phyloP scores from a whole-genome alignment of 768 basidiomycete species.

The Rhodosporidiobolus sp. region DNA sequence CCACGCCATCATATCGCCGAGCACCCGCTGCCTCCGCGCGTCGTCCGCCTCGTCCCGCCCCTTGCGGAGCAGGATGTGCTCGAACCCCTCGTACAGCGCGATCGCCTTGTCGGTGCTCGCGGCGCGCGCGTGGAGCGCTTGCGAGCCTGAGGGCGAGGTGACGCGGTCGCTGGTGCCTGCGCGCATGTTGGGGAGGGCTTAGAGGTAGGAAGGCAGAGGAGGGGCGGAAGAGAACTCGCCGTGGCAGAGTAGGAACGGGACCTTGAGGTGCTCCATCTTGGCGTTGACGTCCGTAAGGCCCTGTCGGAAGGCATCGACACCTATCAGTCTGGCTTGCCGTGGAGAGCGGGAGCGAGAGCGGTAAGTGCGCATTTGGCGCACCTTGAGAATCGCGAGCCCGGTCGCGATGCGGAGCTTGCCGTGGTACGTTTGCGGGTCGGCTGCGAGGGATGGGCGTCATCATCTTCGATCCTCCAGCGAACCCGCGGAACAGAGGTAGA shows the following conservation, averaged over 20 bases:
- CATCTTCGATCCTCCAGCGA: neutral
- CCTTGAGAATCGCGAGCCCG: conserved; percentile 31
- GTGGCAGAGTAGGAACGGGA: conserved; percentile 41
- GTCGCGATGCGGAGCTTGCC: conserved; percentile 40
- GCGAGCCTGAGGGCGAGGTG: conserved; percentile 32
- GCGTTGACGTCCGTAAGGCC: conserved; percentile 31
- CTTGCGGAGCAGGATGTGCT: conserved; percentile 39
- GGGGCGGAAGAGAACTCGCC: neutral
- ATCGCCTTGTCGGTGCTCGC: conserved; percentile 36
- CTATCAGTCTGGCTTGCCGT: too few species aligned
- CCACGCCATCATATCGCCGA: conserved; percentile 40
- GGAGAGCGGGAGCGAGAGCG: neutral
- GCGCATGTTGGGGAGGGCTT: too few species aligned
- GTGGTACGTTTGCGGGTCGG: conserved; percentile 39
- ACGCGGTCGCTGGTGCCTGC: conserved; percentile 39
- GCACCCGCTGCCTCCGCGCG: conserved; percentile 28
- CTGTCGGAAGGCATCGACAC: too few species aligned
- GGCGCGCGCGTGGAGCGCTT: conserved; percentile 23
- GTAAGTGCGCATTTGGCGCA: neutral
- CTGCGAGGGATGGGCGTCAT: neutral
- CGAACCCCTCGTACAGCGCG: conserved; percentile 31
- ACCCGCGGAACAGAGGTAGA: neutral
- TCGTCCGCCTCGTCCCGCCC: conserved; percentile 40
- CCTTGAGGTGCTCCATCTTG: conserved; percentile 22
- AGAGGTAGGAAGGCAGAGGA: neutral